Percentiles rank a stretch among this genome's conserved stretches.
phyloP scores from a whole-genome alignment of 129 eudicot species.

The Flaveria ramosissima region DNA sequence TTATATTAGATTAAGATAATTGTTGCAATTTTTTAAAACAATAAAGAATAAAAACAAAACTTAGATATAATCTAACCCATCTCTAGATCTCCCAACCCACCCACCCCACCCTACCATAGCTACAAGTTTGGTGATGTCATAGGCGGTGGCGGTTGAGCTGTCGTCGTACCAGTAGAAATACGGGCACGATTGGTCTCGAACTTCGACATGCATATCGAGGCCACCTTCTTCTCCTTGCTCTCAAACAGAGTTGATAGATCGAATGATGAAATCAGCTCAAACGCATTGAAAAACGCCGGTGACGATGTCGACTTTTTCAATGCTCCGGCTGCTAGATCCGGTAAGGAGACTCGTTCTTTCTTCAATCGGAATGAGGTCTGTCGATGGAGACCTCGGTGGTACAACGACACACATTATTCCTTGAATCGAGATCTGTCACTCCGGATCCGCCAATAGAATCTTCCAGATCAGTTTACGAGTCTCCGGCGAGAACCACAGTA shows the following conservation, averaged over 20 bases:
- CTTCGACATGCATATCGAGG: constrained; percentile 37
- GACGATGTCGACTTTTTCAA: constrained; percentile 38
- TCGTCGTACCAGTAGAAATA: too few relatives aligned
- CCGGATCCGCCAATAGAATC: constrained; percentile 44
- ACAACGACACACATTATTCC: constrained; percentile 42
- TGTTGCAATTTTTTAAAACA: too few relatives aligned
- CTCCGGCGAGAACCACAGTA: constrained; percentile 38
- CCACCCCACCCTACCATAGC: too few relatives aligned
- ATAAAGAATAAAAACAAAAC: too few relatives aligned
- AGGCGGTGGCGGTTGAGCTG: too few relatives aligned
- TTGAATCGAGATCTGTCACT: constrained; percentile 41
- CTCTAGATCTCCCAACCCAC: too few relatives aligned
- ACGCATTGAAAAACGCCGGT: constrained; percentile 40
- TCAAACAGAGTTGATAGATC: constrained; percentile 38
- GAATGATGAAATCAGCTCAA: constrained; percentile 36
- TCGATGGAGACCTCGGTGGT: constrained; percentile 18
- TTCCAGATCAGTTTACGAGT: constrained; percentile 41
- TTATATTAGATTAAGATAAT: too few relatives aligned
- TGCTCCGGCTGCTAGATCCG: constrained; percentile 25
- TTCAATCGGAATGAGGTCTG: constrained; percentile 26
- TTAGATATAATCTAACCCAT: too few relatives aligned
- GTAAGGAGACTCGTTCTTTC: not conserved
- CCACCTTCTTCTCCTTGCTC: constrained; percentile 34
- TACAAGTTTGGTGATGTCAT: too few relatives aligned
- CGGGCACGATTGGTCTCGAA: not conserved